phyloP scores from a whole-genome alignment of 805 yeast species.

The Myxozyma lipomycoides region DNA sequence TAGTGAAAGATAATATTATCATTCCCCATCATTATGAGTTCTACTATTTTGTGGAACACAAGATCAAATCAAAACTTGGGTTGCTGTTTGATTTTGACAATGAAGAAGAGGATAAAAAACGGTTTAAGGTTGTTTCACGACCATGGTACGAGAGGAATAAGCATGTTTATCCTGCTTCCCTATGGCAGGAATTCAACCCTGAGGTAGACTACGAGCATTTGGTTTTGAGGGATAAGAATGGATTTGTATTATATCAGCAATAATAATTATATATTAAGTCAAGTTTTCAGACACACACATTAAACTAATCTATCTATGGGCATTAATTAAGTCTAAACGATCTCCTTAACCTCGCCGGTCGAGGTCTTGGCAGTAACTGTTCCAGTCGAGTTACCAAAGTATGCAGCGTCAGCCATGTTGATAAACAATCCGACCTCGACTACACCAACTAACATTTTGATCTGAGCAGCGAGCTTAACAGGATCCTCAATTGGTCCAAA shows the following conservation, averaged over 20 bases:
- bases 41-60: conserved; percentile 30
- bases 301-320: not conserved
- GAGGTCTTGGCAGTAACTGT: conserved; percentile 37
- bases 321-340: conserved; percentile 2
- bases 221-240: conserved; percentile 30
- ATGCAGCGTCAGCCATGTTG: conserved; percentile 69
- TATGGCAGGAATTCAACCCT: conserved; percentile 36
- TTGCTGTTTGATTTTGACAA: conserved; percentile 30
- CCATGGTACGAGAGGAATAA: conserved; percentile 35
- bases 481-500: conserved; percentile 65
- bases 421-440: conserved; percentile 92
- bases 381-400: conserved; percentile 86
- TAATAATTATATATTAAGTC: not conserved
- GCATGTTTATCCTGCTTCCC: conserved; percentile 34
- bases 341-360: conserved; percentile 17
- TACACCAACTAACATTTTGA: conserved; percentile 81
- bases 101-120: conserved; percentile 10
- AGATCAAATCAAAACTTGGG: conserved; percentile 30
- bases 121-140: conserved; percentile 31
- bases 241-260: conserved; percentile 27
- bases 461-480: conserved; percentile 51
- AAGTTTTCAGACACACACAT: not conserved
- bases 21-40: conserved; percentile 36
- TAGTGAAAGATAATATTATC: conserved; percentile 33
- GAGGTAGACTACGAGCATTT: conserved; percentile 31